Conservation (phyloP, 2,329 filamentous ascomycete species). For the Mollisiaceae sp. region DNA sequence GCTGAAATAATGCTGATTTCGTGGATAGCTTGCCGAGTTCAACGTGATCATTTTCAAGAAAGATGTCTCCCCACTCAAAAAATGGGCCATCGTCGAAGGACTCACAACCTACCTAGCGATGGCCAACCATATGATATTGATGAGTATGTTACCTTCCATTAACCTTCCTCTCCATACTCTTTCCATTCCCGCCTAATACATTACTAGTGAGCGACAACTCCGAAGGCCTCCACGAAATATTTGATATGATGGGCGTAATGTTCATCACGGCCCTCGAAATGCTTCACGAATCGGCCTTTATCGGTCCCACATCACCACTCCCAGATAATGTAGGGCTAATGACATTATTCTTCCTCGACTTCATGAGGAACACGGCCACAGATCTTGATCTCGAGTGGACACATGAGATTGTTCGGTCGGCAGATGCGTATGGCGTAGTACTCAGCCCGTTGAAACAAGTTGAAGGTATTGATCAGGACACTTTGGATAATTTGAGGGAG, state of each 20-base stretch:
- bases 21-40: constrained; percentile 21
- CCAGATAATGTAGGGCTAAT: neutral
- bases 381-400: neutral
- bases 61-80: constrained; percentile 22
- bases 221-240: neutral
- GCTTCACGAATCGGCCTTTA: neutral
- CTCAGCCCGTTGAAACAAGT: neutral
- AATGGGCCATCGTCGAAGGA: constrained; percentile 26
- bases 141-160: constrained; percentile 18
- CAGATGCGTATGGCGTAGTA: neutral
- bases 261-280: constrained; percentile 5
- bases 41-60: constrained; percentile 29
- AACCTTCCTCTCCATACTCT: neutral
- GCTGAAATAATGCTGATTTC: neutral
- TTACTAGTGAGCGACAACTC: neutral
- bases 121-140: constrained; percentile 12
- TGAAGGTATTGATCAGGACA: neutral
- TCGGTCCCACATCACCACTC: neutral
- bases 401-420: neutral
- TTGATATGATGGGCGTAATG: neutral
- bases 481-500: neutral
- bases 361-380: neutral
- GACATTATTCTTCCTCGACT: neutral
- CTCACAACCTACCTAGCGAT: constrained; percentile 7
- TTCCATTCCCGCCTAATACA: neutral